These are phyloP conservation scores for Scleroderma citrinum DNA, from an alignment of 768 basidiomycete genomes.

Conservation along the genomic window DNA sequence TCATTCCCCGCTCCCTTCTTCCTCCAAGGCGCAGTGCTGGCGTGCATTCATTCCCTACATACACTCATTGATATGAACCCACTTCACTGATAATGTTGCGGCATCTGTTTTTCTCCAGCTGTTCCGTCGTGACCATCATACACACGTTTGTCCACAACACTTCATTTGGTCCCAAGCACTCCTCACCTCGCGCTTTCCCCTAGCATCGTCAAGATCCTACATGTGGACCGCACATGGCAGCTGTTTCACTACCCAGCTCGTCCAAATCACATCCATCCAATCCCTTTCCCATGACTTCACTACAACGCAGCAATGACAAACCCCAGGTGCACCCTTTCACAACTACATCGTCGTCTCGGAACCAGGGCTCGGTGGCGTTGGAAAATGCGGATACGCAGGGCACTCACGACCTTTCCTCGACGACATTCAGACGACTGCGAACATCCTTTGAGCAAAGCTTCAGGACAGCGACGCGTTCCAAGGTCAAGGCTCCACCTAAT, in stretches of 20 bases:
- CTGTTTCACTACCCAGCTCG: slow-evolving; percentile 34
- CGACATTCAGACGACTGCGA: slow-evolving; percentile 58
- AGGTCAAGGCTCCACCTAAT: slow-evolving; percentile 31
- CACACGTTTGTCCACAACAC: slow-evolving; percentile 11
- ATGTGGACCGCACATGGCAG: slow-evolving; percentile 39
- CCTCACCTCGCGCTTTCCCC: slow-evolving; percentile 9
- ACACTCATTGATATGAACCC: slow-evolving; percentile 3
- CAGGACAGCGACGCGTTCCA: slow-evolving; percentile 57
- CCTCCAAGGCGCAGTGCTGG: background rate
- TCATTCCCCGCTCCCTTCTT: slow-evolving; percentile 15
- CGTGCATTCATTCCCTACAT: slow-evolving; percentile 8
- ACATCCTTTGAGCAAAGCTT: slow-evolving; percentile 64
- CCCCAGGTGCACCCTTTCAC: slow-evolving; percentile 25
- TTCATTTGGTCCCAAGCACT: slow-evolving; percentile 6
- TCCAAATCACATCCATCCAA: slow-evolving; percentile 35
- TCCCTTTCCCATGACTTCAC: slow-evolving; percentile 44
- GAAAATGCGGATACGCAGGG: slow-evolving; percentile 18
- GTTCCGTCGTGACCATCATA: slow-evolving; percentile 12
- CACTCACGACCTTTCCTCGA: slow-evolving; percentile 37
- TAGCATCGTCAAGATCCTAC: slow-evolving; percentile 15
- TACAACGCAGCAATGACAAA: slow-evolving; percentile 32
- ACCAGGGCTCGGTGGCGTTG: slow-evolving; percentile 30
- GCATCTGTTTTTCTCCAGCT: slow-evolving; percentile 10
- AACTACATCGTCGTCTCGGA: slow-evolving; percentile 39
- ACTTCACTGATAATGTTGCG: slow-evolving; percentile 7